phyloP scores from a whole-genome alignment of 345 rosid genomes.

The Reutealis trisperma region DNA sequence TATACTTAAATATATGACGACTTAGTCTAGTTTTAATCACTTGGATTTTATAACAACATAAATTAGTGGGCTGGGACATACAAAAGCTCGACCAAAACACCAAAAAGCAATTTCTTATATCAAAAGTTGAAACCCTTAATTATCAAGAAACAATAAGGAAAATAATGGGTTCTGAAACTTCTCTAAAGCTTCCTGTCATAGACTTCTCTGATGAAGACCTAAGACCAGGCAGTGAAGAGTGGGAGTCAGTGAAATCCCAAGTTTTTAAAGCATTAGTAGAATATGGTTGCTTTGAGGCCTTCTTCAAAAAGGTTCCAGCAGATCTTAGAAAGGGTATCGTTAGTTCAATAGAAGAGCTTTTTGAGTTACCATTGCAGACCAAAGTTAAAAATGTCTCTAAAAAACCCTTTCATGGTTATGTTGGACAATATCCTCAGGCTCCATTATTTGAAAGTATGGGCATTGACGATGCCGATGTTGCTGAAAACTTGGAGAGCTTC shows the following conservation, averaged over 20 bases:
- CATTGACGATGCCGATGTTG: slow-evolving; percentile 29
- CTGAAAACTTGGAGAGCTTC: slow-evolving; percentile 12
- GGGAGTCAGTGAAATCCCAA: slow-evolving; percentile 26
- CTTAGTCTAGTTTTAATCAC: too few relatives aligned
- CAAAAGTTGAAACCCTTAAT: not conserved
- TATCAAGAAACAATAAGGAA: not conserved
- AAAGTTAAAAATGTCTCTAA: slow-evolving; percentile 30
- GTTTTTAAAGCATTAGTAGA: slow-evolving; percentile 37
- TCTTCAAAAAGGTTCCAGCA: slow-evolving; percentile 23
- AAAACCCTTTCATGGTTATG: slow-evolving; percentile 47
- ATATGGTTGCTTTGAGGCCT: slow-evolving; percentile 44
- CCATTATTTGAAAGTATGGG: slow-evolving; percentile 45
- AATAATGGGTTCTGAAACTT: slow-evolving; percentile 35
- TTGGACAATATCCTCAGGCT: slow-evolving; percentile 30
- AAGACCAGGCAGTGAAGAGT: slow-evolving; percentile 25
- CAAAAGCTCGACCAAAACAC: not conserved
- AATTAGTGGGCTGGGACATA: not conserved
- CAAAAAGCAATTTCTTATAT: too few relatives aligned
- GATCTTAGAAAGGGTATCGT: slow-evolving; percentile 22
- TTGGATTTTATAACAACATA: not conserved
- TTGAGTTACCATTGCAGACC: slow-evolving; percentile 34
- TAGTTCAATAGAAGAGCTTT: slow-evolving; percentile 27
- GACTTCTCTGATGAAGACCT: slow-evolving; percentile 27
- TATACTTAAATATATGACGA: too few relatives aligned
- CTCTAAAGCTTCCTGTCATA: slow-evolving; percentile 30